A percentile compares a stretch with the other conserved stretches of the same genome.
phyloP scores from a whole-genome alignment of 805 yeast species.

The Candida maris region DNA sequence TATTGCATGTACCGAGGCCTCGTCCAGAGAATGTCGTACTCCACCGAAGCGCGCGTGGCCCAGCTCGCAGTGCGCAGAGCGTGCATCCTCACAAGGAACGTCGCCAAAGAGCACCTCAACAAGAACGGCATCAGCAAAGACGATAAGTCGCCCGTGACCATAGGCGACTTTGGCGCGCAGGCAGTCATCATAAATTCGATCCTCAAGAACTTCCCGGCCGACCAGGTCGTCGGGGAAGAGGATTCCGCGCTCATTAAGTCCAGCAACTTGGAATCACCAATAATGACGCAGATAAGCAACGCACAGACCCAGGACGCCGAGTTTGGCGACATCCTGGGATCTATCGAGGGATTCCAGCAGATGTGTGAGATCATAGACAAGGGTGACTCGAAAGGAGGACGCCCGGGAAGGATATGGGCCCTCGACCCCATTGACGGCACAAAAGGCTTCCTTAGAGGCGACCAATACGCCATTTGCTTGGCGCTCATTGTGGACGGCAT shows the following conservation, averaged over 20 bases:
- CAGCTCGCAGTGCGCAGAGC: slow-evolving; percentile 90
- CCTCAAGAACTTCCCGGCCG: slow-evolving; percentile 72
- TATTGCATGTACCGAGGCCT: neutral
- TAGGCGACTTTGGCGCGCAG: slow-evolving; percentile 96
- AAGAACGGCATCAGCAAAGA: slow-evolving; percentile 63
- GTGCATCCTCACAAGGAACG: slow-evolving; percentile 63
- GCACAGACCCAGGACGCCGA: slow-evolving; percentile 45
- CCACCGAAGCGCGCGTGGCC: slow-evolving; percentile 73
- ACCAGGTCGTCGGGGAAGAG: slow-evolving; percentile 92
- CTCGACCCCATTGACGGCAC: slow-evolving; percentile 98
- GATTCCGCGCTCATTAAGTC: slow-evolving; percentile 66
- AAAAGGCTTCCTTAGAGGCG: slow-evolving; percentile 92
- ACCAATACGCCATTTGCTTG: slow-evolving; percentile 94
- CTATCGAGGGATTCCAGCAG: slow-evolving; percentile 40
- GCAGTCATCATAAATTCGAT: slow-evolving; percentile 87
- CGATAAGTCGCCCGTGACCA: slow-evolving; percentile 92
- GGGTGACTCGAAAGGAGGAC: slow-evolving; percentile 80
- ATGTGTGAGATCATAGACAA: slow-evolving; percentile 67
- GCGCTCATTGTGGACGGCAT: slow-evolving; percentile 84
- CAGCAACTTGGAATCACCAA: slow-evolving; percentile 48
- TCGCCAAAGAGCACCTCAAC: slow-evolving; percentile 52
- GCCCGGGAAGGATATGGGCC: slow-evolving; percentile 87
- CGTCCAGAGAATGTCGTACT: slow-evolving; percentile 33
- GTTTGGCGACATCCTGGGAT: slow-evolving; percentile 35
- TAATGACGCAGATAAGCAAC: slow-evolving; percentile 55